A percentile compares a stretch with the other conserved stretches of the same genome.
These are phyloP conservation scores for Lizanozyma gosingica DNA, from an alignment of 1,139 yeast genomes.

Conservation along the genomic window DNA sequence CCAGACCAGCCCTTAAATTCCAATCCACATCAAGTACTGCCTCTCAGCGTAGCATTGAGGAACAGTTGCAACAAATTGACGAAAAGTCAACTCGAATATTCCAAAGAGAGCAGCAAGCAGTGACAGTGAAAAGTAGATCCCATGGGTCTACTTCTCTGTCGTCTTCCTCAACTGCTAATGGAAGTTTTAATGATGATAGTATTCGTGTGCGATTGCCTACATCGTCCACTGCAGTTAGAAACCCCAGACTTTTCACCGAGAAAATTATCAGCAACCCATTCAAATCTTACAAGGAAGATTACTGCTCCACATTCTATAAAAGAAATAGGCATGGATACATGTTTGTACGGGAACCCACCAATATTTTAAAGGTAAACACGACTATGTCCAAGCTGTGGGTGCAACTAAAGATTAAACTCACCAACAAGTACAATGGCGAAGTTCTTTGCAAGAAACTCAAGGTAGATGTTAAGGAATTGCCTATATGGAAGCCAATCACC, in stretches of 20 bases:
- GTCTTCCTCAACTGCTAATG: neutral
- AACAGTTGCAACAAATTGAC: neutral
- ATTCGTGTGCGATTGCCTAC: slow-evolving; percentile 1
- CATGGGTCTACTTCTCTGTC: slow-evolving; percentile 1
- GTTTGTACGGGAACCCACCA: slow-evolving; percentile 28
- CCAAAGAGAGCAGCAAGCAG: neutral
- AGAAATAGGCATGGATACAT: slow-evolving; percentile 28
- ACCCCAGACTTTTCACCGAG: neutral
- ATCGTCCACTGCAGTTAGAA: neutral
- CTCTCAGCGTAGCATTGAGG: neutral
- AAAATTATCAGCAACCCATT: neutral
- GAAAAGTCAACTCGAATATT: neutral
- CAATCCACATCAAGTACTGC: neutral
- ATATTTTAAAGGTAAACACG: slow-evolving; percentile 19
- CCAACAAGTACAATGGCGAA: slow-evolving; percentile 3
- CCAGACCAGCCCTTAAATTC: neutral
- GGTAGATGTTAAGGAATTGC: slow-evolving; percentile 20
- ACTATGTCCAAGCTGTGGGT: slow-evolving; percentile 23
- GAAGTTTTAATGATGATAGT: neutral
- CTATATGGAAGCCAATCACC: slow-evolving; percentile 19
- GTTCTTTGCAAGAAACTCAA: slow-evolving; percentile 11
- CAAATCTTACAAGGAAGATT: slow-evolving; percentile 15
- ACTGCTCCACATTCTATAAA: slow-evolving; percentile 27
- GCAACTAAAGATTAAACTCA: slow-evolving; percentile 16
- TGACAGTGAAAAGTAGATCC: slow-evolving; percentile 2